Evolutionary conservation across 495 filamentous ascomycete species (phyloP).

Genomic region (Trichoderma parareesei): DNA sequence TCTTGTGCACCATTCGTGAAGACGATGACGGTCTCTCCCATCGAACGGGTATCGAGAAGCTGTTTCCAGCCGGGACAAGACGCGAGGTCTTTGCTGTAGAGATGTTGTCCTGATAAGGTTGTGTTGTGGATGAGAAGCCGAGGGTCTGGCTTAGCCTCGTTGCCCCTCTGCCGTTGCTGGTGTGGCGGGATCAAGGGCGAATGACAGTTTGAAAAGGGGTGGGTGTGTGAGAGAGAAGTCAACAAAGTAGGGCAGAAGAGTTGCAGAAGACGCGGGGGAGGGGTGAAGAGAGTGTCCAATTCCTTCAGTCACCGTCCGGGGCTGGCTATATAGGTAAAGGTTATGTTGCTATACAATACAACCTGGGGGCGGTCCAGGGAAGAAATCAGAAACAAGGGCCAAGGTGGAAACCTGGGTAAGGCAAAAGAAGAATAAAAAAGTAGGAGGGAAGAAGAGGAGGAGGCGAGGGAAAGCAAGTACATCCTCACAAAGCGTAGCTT

Average conservation of each 20-base stretch:
- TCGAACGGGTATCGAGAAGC: constrained; percentile 11
- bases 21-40: constrained; percentile 11
- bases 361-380: neutral
- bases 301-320: neutral
- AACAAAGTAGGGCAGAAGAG: too few relatives aligned
- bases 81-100: neutral
- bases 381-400: neutral
- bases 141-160: neutral
- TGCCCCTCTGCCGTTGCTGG: neutral
- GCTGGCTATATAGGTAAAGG: neutral
- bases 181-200: neutral
- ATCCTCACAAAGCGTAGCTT: neutral
- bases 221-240: neutral
- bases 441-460: neutral
- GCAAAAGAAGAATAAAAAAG: neutral
- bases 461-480: neutral
- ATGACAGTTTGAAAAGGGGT: neutral
- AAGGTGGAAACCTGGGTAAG: neutral
- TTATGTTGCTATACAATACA: neutral
- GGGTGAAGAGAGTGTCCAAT: neutral
- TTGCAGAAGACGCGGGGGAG: neutral
- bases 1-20: constrained; percentile 12
- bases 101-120: neutral
- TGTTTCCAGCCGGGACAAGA: constrained; percentile 7
- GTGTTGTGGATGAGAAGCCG: neutral